Conservation (phyloP, 169 alveolate genomes). For the Perkinsus chesapeaki region DNA sequence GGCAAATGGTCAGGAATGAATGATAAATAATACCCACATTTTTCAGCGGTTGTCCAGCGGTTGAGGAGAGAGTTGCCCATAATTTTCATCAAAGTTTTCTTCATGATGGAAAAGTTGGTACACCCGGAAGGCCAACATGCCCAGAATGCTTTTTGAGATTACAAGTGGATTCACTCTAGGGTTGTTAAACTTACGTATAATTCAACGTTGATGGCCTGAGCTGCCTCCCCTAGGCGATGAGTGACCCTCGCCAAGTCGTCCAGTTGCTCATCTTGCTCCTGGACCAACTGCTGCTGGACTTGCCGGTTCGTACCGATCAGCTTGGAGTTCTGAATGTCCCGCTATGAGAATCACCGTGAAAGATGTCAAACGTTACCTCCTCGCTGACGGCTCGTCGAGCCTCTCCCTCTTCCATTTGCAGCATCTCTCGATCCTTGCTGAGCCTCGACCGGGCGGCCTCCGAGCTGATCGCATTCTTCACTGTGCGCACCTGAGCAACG, state of each 20-base stretch:
- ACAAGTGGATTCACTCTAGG: no score
- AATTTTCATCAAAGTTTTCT: no score
- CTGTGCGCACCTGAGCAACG: background rate
- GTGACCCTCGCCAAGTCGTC: conserved; percentile 5
- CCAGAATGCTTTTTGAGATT: no score
- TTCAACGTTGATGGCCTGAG: conserved; percentile 1
- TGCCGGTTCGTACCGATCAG: background rate
- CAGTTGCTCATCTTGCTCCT: conserved; percentile 9
- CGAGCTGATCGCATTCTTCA: background rate
- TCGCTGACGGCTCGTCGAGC: background rate
- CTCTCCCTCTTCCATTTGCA: background rate
- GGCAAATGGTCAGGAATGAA: no score
- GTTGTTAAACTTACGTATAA: background rate
- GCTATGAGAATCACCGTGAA: background rate
- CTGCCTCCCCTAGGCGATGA: conserved; percentile 5
- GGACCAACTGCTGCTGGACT: conserved; percentile 3
- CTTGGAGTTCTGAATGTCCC: background rate
- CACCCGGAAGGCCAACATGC: no score
- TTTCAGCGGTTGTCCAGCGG: no score
- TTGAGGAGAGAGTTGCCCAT: no score
- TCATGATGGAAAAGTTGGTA: no score
- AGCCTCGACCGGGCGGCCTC: background rate
- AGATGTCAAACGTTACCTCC: background rate
- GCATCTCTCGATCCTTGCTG: background rate
- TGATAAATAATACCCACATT: no score